Evolutionary conservation across 192 early-diverging fungal species (phyloP).

Genomic region (Backusella luteola): DNA sequence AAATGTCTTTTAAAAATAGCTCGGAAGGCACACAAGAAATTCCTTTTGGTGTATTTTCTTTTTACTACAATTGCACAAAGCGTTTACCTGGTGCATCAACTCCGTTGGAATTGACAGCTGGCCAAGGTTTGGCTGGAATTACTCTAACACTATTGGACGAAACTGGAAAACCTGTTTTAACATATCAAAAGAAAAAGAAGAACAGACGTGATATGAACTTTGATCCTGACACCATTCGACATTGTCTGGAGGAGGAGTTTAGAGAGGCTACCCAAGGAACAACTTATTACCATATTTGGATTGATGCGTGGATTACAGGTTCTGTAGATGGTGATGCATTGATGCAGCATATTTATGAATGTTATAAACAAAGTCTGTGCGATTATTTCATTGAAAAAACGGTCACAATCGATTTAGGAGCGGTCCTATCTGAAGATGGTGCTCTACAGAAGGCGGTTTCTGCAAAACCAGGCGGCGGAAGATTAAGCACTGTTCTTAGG

Average conservation of each 20-base stretch:
- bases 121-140: conserved; percentile 54
- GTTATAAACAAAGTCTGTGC: conserved; percentile 54
- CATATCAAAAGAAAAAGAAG: conserved; percentile 18
- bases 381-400: conserved; percentile 48
- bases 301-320: conserved; percentile 53
- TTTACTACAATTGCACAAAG: conserved; percentile 49
- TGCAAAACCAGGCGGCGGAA: neutral
- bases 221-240: conserved; percentile 13
- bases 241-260: conserved; percentile 25
- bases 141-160: conserved; percentile 47
- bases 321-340: conserved; percentile 37
- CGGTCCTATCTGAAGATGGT: neutral
- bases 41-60: conserved; percentile 40
- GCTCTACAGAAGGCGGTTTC: conserved; percentile 6
- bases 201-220: neutral
- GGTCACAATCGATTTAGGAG: conserved; percentile 8
- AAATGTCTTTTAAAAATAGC: neutral
- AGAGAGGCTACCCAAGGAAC: conserved; percentile 11
- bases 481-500: conserved; percentile 16
- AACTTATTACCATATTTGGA: conserved; percentile 33
- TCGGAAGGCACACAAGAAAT: neutral
- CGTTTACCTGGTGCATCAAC: conserved; percentile 27
- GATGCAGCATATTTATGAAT: conserved; percentile 43
- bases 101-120: conserved; percentile 41
- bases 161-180: conserved; percentile 36